phyloP scores from a whole-genome alignment of 148 eudicot species.

The Diospyros kaki region DNA sequence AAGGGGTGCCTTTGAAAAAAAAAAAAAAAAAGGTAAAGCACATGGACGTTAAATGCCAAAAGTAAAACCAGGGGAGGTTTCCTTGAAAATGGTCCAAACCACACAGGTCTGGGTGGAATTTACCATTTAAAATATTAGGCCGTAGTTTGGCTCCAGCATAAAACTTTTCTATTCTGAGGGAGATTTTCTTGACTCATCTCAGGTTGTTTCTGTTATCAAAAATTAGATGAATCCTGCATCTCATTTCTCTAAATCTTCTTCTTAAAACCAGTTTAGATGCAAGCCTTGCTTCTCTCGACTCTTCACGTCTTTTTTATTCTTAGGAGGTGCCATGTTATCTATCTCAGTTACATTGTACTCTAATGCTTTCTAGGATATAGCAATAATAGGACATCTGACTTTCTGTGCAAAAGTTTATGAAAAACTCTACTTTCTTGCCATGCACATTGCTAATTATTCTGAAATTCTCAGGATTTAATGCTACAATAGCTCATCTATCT shows the following conservation, averaged over 20 bases:
- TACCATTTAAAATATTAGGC: neutral
- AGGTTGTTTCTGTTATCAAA: neutral
- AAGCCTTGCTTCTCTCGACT: neutral
- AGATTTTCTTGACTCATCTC: neutral
- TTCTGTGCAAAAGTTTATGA: neutral
- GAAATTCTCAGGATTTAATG: neutral
- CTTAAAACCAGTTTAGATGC: neutral
- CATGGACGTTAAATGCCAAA: too few relatives aligned
- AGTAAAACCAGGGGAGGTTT: too few relatives aligned
- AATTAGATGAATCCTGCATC: too few relatives aligned
- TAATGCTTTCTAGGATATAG: neutral
- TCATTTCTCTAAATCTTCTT: too few relatives aligned
- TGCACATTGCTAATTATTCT: neutral
- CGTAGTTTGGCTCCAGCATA: neutral
- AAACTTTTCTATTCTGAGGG: neutral
- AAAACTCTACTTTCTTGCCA: neutral
- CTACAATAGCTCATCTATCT: conserved; percentile 3
- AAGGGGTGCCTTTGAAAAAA: too few relatives aligned
- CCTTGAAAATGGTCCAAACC: too few relatives aligned
- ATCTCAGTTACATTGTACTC: neutral
- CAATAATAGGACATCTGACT: neutral
- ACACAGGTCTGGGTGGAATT: too few relatives aligned
- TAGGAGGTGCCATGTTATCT: too few relatives aligned
- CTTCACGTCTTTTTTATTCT: neutral
- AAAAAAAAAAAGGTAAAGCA: too few relatives aligned